Evolutionary conservation across 805 yeast genomes (phyloP), one percentile per base, ranked within the genome.

Genomic region (Saccharomycopsis fermentans): DNA sequence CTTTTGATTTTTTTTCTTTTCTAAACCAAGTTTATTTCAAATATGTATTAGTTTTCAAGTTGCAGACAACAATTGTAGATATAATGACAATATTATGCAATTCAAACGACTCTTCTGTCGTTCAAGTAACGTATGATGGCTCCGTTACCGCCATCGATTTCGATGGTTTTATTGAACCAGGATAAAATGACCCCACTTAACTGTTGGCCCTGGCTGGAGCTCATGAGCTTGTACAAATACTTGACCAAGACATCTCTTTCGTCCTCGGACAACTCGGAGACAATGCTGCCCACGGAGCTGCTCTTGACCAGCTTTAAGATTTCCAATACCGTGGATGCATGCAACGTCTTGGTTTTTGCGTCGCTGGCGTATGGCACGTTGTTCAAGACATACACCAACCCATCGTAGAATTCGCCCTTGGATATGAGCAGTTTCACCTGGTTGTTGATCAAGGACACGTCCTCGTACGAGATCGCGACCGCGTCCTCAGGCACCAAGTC

Each of bases 161-260:
- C 95, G 39, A 89, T 84, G 19, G 92, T 81, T 72, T 90, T 90
- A 65, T 92, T 97, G 69, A 86, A 89, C 99, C 99, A 94, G 35
- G 86, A 81, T 65, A 94, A 80, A 65, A 94, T 71, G 53, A 85
- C 77, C 53, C 96, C 96, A 19, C 97, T 96, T 63, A 85, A 90
- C 66, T 86, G 87, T 63, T 89, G 88, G 11, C 94, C 91, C 64
- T 82, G 83, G 34, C 84, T 79, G 11, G 84, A 73, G 52, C 83
- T 75, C 96, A 94, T 90, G 34, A 90, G 90, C 67, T 84, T 86
- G 73, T 91, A 94, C 57, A 94, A 74, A 69, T 87, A 88, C 70
- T 94, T 94, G 52, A 90, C 77, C 67, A 94, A 79, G 1, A 80
- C 82, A 65, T 88, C 92, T 64, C 85, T 86, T 68, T 90, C 87